Base-by-base conservation (phyloP, 2,329 filamentous ascomycete species). In the Neoarthrinium moseri region DNA sequence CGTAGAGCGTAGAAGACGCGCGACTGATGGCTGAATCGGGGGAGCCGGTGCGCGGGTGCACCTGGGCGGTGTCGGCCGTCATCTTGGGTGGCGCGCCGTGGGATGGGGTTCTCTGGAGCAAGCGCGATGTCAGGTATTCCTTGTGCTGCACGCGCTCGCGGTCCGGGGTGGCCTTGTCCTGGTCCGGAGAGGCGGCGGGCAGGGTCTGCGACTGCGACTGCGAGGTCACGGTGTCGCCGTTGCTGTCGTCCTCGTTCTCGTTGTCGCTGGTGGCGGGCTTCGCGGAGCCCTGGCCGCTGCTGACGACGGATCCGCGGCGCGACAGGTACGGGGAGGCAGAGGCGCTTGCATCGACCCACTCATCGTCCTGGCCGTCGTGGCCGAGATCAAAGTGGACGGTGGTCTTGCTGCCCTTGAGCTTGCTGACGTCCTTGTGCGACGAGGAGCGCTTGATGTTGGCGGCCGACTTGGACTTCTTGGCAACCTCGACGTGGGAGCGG, bases 381-480 rank as follows among this genome's bases (percentile, higher is more conserved):
- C 81, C 82, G 44, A 86, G 71, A 56, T 84, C 80, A 55, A 86
- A 86, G 57, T 83, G 81, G 24, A 85, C 82, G 51, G 78, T 75
- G 21, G 64, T 63, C 58, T 77, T 80, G 23, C 62, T 44, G 40
- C 65, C 60, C 54, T 67, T 71, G 51, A 68, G 58, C 54, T 72
- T 73, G 56, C 67, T 64, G 49, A 75, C 69, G 48, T 70, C 67
- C 22, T 73, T 74, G 45, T 78, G 74, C 43, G 76, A 79, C 11
- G 71, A 66, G 20, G 74, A 70, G 47, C 76, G 74, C 59, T 80
- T 81, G 40, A 81, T 67, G 55, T 71, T 74, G 51, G 73, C 71
- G 33, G 71, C 64, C 12, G 77, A 77, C 56, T 75, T 79, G 35
- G 66, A 66, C 47, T 73, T 73, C 57, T 76, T 79, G 54, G 59